These are phyloP conservation scores for Suzukiozyma palmioleophila DNA, from an alignment of 1,139 yeast genomes.

Conservation along the genomic window DNA sequence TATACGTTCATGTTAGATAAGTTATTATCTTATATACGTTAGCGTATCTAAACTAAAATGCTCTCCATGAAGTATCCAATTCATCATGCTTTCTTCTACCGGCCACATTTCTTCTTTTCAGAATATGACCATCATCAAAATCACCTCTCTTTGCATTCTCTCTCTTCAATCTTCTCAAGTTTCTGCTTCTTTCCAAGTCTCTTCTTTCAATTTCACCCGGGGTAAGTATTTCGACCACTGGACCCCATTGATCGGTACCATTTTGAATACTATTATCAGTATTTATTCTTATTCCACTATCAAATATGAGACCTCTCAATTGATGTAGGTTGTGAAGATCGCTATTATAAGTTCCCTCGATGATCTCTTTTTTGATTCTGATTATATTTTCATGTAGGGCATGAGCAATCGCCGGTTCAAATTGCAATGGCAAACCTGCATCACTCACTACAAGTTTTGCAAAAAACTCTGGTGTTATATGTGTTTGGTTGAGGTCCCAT, in stretches of 20 bases:
- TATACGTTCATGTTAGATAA: too few species aligned
- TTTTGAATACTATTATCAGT: slow-evolving; percentile 43
- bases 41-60: background rate
- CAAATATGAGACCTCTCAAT: slow-evolving; percentile 40
- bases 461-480: slow-evolving; percentile 76
- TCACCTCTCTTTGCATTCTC: slow-evolving; percentile 68
- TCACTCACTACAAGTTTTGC: slow-evolving; percentile 81
- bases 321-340: slow-evolving; percentile 45
- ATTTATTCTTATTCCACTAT: slow-evolving; percentile 40
- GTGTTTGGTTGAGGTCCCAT: slow-evolving; percentile 77
- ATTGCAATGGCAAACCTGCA: slow-evolving; percentile 79
- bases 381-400: slow-evolving; percentile 77
- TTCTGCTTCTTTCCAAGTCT: slow-evolving; percentile 92
- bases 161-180: slow-evolving; percentile 84
- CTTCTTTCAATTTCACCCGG: slow-evolving; percentile 94
- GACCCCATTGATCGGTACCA: slow-evolving; percentile 77
- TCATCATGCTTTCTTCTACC: slow-evolving; percentile 57
- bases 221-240: slow-evolving; percentile 77
- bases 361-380: slow-evolving; percentile 74
- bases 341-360: slow-evolving; percentile 66
- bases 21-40: too few species aligned
- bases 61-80: slow-evolving; percentile 37
- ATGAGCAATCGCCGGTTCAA: slow-evolving; percentile 85
- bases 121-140: slow-evolving; percentile 31
- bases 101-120: slow-evolving; percentile 40